Conservation (phyloP, 139 green algal species). For the Bryopsis sp. region DNA sequence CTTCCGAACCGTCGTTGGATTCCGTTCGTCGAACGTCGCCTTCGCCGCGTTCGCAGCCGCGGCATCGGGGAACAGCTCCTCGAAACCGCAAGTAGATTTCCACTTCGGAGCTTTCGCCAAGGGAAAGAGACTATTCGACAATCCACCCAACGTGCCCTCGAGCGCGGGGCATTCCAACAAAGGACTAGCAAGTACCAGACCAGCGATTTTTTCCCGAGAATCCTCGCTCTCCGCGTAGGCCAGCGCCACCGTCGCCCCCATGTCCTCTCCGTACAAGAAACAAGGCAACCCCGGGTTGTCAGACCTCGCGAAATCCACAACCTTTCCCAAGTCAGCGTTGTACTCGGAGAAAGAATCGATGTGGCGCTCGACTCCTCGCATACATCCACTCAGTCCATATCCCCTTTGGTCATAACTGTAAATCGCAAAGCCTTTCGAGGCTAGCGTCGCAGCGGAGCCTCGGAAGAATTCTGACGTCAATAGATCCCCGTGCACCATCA, state of each 20-base stretch:
- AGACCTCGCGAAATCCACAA: not conserved
- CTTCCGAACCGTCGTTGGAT: not conserved
- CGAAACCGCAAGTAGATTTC: not conserved
- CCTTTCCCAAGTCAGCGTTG: not conserved
- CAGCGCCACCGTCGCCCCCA: slow-evolving; percentile 2
- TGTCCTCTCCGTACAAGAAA: slow-evolving; percentile 2
- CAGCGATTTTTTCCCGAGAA: not conserved
- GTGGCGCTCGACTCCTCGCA: not conserved
- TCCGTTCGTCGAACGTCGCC: slow-evolving; percentile 3
- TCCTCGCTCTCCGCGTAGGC: not conserved
- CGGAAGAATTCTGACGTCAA: no score
- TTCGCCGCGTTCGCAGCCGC: not conserved
- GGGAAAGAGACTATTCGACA: not conserved
- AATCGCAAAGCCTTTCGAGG: no score
- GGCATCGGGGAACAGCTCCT: not conserved
- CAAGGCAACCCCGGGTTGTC: not conserved
- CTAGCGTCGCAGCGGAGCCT: no score
- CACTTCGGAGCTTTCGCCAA: not conserved
- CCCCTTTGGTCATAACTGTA: slow-evolving; percentile 5
- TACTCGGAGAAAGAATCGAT: slow-evolving; percentile 5
- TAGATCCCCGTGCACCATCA: no score
- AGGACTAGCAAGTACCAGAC: not conserved
- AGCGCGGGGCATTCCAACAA: not conserved
- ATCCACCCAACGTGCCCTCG: not conserved
- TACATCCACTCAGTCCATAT: slow-evolving; percentile 4